Conservation (phyloP, 1,284 basidiomycete species). For the Ceratobasidium sp. region DNA sequence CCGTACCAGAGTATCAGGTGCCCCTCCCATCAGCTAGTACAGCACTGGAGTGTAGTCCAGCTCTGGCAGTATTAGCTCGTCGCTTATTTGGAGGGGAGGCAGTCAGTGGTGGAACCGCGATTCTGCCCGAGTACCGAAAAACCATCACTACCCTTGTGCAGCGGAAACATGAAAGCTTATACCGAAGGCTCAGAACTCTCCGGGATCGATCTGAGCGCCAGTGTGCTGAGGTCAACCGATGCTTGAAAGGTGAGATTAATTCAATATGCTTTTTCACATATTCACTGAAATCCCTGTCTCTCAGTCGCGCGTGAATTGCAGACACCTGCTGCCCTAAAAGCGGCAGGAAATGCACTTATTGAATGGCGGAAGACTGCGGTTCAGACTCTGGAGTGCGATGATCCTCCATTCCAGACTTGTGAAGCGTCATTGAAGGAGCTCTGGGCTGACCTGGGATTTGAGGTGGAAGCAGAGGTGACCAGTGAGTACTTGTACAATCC, state of each 20-base stretch:
- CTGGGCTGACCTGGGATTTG: background rate
- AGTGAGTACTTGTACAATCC: background rate
- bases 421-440: background rate
- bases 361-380: conserved; percentile 7
- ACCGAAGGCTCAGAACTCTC: background rate
- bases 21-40: background rate
- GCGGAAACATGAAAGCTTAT: background rate
- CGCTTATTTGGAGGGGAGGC: background rate
- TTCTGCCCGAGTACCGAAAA: background rate
- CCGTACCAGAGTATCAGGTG: background rate
- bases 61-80: background rate
- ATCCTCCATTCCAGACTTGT: background rate
- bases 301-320: background rate
- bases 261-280: background rate
- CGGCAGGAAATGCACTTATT: background rate
- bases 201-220: background rate
- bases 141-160: background rate
- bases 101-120: background rate
- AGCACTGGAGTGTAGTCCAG: background rate
- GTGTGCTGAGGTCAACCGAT: background rate
- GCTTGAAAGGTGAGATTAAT: background rate
- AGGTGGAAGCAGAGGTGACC: background rate
- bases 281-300: background rate
- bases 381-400: background rate
- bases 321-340: background rate